Base-by-base conservation (phyloP, 1,284 basidiomycete species). In the Volvariella volvacea region DNA sequence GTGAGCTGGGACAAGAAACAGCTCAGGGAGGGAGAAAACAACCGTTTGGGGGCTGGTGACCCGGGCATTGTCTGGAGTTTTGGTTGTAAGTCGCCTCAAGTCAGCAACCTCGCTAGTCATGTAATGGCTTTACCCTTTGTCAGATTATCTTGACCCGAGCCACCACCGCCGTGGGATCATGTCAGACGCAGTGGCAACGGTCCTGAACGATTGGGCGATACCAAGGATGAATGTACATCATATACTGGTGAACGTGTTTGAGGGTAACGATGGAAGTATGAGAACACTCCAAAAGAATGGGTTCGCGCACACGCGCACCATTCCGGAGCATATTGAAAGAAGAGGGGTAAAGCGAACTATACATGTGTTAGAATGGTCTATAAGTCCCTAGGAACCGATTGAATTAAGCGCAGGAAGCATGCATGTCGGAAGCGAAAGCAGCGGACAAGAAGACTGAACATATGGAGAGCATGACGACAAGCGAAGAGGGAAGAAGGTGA, bases 101-200 rank as follows among this genome's bases (percentile, higher is more conserved):
- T 15, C 6, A 8, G 8, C 10, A 22, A 15, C 20, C 6, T 6
- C 22, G 19, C 14, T 40, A 6, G n/a, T 10, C 15, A 40, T 9
- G 25, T 10, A 9, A 33, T 22, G 28, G n/a, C 28, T 3, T 6
- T 14, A 32, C n/a, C 19, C n/a, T 15, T 15, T 37, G 15, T 20
- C 46, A 80, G 79, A 79, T 57, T 80, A 70, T 50, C 59, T 81
- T 38, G 70, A 67, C 8, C 65, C 75, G 12, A 73, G 70, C 32
- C 71, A 82, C 54, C 82, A 84, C 48, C 68, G 79, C 17, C 66
- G 65, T 50, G 82, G 82, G 0, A 83, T 85, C 50, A 85, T 87
- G 83, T 71, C 71, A 25, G 75, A 74, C 16, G 80, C 70, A 0
- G 52, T 85, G 22, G 56, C 59, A 9, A 70, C 69, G 2, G 44